A percentile compares a stretch with the other conserved stretches of the same genome.
Conservation (phyloP, 192 early-diverging fungal species). For the Podila verticillata region DNA sequence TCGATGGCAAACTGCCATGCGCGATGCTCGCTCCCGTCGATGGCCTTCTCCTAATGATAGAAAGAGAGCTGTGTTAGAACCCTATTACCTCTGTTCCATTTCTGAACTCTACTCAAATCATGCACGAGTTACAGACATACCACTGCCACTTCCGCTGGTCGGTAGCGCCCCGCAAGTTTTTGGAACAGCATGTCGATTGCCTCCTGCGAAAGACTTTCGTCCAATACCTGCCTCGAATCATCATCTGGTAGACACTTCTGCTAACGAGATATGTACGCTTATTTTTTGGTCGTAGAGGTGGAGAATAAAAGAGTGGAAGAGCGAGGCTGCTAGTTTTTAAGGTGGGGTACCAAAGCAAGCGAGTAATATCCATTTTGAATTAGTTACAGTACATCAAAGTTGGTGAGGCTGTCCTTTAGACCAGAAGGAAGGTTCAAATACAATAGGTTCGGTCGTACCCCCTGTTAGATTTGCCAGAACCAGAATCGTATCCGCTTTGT, state of each 20-base stretch:
- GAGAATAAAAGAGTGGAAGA: too few species aligned
- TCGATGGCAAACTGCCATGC: background rate
- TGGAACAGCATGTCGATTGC: slow-evolving; percentile 10
- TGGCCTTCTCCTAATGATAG: background rate
- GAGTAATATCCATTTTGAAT: too few species aligned
- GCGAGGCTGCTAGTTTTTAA: too few species aligned
- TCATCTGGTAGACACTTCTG: background rate
- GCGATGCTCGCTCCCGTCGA: background rate
- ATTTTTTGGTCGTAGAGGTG: too few species aligned
- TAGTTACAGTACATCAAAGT: too few species aligned
- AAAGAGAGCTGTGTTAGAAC: background rate
- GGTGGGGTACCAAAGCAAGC: too few species aligned
- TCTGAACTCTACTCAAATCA: background rate
- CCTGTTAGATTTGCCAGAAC: too few species aligned
- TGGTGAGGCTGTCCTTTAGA: too few species aligned
- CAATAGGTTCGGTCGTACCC: too few species aligned
- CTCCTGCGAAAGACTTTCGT: background rate
- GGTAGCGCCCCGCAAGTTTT: slow-evolving; percentile 6
- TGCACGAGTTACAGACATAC: background rate
- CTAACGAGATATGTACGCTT: background rate
- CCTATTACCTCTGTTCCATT: too few species aligned
- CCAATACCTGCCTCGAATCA: slow-evolving; percentile 1
- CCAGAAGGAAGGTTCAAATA: too few species aligned
- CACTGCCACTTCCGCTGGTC: background rate
- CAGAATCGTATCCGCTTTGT: too few species aligned